Base-by-base conservation (phyloP, 1,284 basidiomycete genomes). In the Austropuccinia psidii region DNA sequence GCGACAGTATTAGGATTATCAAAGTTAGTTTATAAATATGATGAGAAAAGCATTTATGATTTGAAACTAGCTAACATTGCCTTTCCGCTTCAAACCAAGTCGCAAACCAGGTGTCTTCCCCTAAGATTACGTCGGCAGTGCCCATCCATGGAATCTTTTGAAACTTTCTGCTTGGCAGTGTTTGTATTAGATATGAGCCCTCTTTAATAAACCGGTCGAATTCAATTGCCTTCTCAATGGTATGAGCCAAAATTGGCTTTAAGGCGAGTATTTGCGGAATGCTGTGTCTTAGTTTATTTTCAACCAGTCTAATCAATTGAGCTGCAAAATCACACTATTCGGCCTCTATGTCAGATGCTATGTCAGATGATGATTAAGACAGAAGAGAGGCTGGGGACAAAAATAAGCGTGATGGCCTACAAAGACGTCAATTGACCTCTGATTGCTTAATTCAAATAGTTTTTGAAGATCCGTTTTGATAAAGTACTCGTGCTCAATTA, bases 191-290 rank as follows among this genome's bases (percentile, higher is more conserved):
- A 58, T 33, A 75, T 3, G 4, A 45, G 49, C 8, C 58, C 50
- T 52, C 29, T n/a, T 45, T 4, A 11, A 98, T 80, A 7, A 88
- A 85, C 35, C 88, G 87, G 81, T 98, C 96, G 77, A 98, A 98
- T 0, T 88, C 81, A 8, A 98, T 83, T 0, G 92, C 86, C 80
- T 97, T 91, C 79, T 95, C 95, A 57, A 98, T 89, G 0, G 93
- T 97, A 79, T 98, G 95, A 0, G 95, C 95, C 4, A 98, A 84
- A 31, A 98, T 82, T 0, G 93, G 87, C 0, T 94, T 90, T 76
- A 90, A 87, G 4, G 86, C 82, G 1, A 96, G 83, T 5, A 98
- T 82, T 13, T 86, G 80, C 0, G 92, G 90, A 45, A 95, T 84
- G 0, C 90, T 88, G 45, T 86, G 86, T 57, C 84, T 85, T 9